Evolutionary conservation across 2,329 filamentous ascomycete genomes (phyloP).

Genomic region (Didymella lethalis): DNA sequence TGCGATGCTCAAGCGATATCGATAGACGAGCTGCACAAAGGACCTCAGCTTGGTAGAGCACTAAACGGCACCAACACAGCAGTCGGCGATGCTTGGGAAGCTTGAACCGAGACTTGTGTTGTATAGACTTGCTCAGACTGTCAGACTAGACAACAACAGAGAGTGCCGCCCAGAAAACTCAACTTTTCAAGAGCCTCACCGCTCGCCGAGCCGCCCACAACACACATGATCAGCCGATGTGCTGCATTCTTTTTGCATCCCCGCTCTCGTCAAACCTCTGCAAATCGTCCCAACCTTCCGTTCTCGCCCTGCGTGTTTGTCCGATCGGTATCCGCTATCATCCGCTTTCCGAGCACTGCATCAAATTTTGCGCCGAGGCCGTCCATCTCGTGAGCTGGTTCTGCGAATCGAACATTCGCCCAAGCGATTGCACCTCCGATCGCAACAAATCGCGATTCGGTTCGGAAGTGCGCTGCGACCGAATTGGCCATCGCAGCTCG

Average conservation of each 20-base stretch:
- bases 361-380: slow-evolving; percentile 28
- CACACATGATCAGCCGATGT: slow-evolving; percentile 18
- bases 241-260: slow-evolving; percentile 23
- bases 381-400: slow-evolving; percentile 18
- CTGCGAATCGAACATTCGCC: slow-evolving; percentile 12
- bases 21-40: not conserved
- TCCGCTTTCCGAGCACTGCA: slow-evolving; percentile 24
- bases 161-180: slow-evolving; percentile 11
- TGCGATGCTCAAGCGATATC: slow-evolving; percentile 2
- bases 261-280: slow-evolving; percentile 20
- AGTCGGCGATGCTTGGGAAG: slow-evolving; percentile 14
- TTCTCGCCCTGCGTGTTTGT: slow-evolving; percentile 16
- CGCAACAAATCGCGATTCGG: slow-evolving; percentile 9
- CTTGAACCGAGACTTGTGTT: slow-evolving; percentile 12
- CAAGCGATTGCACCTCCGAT: slow-evolving; percentile 9
- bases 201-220: slow-evolving; percentile 19
- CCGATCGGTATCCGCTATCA: slow-evolving; percentile 17
- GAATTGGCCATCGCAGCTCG: slow-evolving; percentile 12
- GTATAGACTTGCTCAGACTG: slow-evolving; percentile 2
- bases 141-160: slow-evolving; percentile 5
- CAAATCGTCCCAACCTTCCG: slow-evolving; percentile 18
- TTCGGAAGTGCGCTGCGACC: slow-evolving; percentile 14
- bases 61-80: not conserved
- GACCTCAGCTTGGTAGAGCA: not conserved
- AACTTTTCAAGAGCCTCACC: slow-evolving; percentile 18